phyloP scores from a whole-genome alignment of 169 alveolate genomes.

The Babesia bigemina region DNA sequence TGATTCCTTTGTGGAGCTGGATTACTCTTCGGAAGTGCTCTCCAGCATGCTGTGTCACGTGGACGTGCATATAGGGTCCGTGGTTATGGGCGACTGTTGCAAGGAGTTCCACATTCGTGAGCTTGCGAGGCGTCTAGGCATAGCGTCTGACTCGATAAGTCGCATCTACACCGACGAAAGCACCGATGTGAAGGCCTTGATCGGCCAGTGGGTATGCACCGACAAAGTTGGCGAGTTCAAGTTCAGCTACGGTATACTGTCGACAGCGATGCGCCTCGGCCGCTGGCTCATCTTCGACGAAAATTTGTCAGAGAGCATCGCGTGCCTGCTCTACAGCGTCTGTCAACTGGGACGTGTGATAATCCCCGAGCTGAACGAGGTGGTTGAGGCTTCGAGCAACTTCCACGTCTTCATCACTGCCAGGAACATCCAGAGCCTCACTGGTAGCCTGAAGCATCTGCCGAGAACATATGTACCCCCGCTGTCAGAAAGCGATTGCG shows the following conservation, averaged over 20 bases:
- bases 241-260: slow-evolving; percentile 78
- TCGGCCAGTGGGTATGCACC: slow-evolving; percentile 81
- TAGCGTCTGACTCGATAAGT: slow-evolving; percentile 14
- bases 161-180: slow-evolving; percentile 79
- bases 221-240: slow-evolving; percentile 79
- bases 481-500: slow-evolving; percentile 27
- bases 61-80: slow-evolving; percentile 46
- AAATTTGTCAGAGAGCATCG: slow-evolving; percentile 73
- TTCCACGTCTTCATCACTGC: slow-evolving; percentile 68
- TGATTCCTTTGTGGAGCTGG: slow-evolving; percentile 14
- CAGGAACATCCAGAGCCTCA: slow-evolving; percentile 9
- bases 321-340: slow-evolving; percentile 69
- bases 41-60: slow-evolving; percentile 56
- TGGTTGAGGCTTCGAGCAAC: slow-evolving; percentile 70
- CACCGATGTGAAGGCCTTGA: slow-evolving; percentile 77
- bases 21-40: slow-evolving; percentile 40
- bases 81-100: slow-evolving; percentile 43
- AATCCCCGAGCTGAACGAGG: slow-evolving; percentile 70
- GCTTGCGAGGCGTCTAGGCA: slow-evolving; percentile 48
- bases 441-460: slow-evolving; percentile 29
- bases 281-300: slow-evolving; percentile 83
- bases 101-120: slow-evolving; percentile 47
- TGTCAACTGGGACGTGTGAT: slow-evolving; percentile 64
- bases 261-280: slow-evolving; percentile 79
- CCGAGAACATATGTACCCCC: slow-evolving; percentile 5